Evolutionary conservation across 306 rosid species (phyloP).

Genomic region (Urtica urens): DNA sequence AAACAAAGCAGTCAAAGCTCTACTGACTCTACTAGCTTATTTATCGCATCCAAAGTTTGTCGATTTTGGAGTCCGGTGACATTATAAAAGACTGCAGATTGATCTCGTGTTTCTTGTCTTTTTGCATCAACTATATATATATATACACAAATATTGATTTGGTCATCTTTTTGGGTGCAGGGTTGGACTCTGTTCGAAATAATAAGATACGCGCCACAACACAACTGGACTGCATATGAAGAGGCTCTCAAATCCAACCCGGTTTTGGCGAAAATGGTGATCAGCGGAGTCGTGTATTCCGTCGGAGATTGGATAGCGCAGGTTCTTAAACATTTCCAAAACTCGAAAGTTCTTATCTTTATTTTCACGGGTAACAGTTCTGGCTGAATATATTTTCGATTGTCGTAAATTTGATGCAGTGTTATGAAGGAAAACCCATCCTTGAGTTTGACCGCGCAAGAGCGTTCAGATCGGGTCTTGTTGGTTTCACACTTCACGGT

Average conservation of each 20-base stretch:
- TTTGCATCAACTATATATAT: too few species aligned
- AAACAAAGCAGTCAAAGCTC: too few species aligned
- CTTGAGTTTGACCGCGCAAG: slow-evolving; percentile 85
- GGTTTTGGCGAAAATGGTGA: slow-evolving; percentile 90
- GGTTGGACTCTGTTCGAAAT: slow-evolving; percentile 96
- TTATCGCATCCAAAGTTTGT: too few species aligned
- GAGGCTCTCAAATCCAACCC: slow-evolving; percentile 93
- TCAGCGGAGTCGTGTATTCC: slow-evolving; percentile 92
- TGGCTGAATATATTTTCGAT: not conserved
- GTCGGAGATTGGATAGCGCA: slow-evolving; percentile 98
- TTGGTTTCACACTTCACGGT: slow-evolving; percentile 94
- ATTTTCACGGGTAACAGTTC: not conserved
- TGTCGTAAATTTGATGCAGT: slow-evolving; percentile 30
- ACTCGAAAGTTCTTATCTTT: slow-evolving; percentile 4
- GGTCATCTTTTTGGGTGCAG: slow-evolving; percentile 22
- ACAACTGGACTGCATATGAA: slow-evolving; percentile 94
- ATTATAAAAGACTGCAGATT: too few species aligned
- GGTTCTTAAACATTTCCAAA: slow-evolving; percentile 28
- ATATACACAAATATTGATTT: slow-evolving; percentile 7
- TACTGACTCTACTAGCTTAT: too few species aligned
- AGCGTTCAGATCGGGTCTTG: slow-evolving; percentile 89
- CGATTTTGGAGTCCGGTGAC: too few species aligned
- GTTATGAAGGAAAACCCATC: slow-evolving; percentile 89
- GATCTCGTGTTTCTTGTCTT: too few species aligned
- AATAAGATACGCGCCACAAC: slow-evolving; percentile 82